A percentile compares a stretch with the other conserved stretches of the same genome.
Evolutionary conservation across 2,329 filamentous ascomycete genomes (phyloP).

Genomic region (Penicillium aurantiogriseum): DNA sequence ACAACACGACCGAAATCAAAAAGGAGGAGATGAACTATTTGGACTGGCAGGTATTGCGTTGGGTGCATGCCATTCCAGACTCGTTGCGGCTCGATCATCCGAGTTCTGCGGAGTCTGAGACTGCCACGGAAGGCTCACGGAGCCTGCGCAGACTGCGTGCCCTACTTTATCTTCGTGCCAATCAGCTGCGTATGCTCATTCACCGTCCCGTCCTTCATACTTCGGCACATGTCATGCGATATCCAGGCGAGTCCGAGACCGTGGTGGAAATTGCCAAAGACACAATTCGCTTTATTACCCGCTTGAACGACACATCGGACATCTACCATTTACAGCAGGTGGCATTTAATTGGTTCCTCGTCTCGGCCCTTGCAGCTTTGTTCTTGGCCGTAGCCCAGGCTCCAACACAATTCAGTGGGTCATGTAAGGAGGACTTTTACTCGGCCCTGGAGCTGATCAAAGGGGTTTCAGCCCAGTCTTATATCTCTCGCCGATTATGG

Average conservation of each 20-base stretch:
- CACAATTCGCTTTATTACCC: slow-evolving; percentile 59
- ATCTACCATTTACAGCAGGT: slow-evolving; percentile 63
- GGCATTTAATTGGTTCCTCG: slow-evolving; percentile 65
- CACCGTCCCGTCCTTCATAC: slow-evolving; percentile 82
- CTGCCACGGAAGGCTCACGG: slow-evolving; percentile 51
- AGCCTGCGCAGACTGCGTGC: slow-evolving; percentile 72
- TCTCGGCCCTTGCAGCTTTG: slow-evolving; percentile 61
- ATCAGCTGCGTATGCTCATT: slow-evolving; percentile 85
- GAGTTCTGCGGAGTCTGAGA: slow-evolving; percentile 41
- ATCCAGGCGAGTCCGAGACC: slow-evolving; percentile 68
- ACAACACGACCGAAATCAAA: slow-evolving; percentile 62
- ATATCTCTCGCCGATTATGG: slow-evolving; percentile 62
- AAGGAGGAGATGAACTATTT: slow-evolving; percentile 74
- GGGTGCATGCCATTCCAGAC: slow-evolving; percentile 71
- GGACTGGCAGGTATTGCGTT: slow-evolving; percentile 78
- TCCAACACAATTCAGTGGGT: slow-evolving; percentile 56
- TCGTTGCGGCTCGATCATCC: slow-evolving; percentile 60
- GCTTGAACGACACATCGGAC: slow-evolving; percentile 59
- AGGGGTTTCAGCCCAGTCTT: slow-evolving; percentile 58
- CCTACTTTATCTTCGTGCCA: slow-evolving; percentile 80
- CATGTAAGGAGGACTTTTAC: slow-evolving; percentile 63
- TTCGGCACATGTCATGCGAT: slow-evolving; percentile 69
- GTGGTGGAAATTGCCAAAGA: slow-evolving; percentile 64
- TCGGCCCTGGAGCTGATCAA: slow-evolving; percentile 63
- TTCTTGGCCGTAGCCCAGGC: slow-evolving; percentile 64